Evolutionary conservation across 2,329 filamentous ascomycete genomes (phyloP).

Genomic region (Emergomyces pasteurianus): DNA sequence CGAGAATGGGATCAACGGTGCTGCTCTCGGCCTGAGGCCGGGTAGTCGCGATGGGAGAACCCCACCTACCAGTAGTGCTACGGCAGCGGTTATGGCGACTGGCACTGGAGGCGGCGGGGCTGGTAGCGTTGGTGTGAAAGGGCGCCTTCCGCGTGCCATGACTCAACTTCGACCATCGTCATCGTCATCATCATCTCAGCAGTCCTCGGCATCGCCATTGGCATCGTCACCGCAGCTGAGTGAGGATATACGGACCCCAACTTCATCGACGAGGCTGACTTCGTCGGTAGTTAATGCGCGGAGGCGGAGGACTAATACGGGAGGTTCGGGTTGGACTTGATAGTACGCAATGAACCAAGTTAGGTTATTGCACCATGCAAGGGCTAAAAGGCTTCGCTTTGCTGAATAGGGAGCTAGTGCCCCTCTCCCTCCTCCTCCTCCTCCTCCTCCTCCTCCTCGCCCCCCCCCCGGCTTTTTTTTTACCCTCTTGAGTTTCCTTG

Average conservation of each 20-base stretch:
- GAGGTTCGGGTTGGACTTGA: conserved; percentile 26
- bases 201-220: conserved; percentile 8
- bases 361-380: not conserved
- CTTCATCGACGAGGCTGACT: conserved; percentile 24
- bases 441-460: no score
- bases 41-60: conserved; percentile 31
- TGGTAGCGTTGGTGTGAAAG: conserved; percentile 20
- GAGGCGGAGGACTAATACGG: conserved; percentile 25
- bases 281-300: conserved; percentile 25
- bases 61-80: conserved; percentile 10
- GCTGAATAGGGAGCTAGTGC: not conserved
- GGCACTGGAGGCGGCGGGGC: conserved; percentile 21
- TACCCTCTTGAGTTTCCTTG: conserved; percentile 3
- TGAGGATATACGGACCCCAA: conserved; percentile 25
- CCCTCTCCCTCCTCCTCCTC: not conserved
- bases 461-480: no score
- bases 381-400: not conserved
- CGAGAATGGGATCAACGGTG: conserved; percentile 25
- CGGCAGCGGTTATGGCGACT: not conserved
- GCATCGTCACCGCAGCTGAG: conserved; percentile 23
- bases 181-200: conserved; percentile 24
- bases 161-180: conserved; percentile 15
- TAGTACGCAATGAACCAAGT: not conserved
- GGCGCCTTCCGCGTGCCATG: conserved; percentile 26
- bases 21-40: conserved; percentile 24